Evolutionary conservation across 2,329 filamentous ascomycete genomes (phyloP), one percentile per base, ranked within the genome.

Genomic region (Lanzia echinophila): DNA sequence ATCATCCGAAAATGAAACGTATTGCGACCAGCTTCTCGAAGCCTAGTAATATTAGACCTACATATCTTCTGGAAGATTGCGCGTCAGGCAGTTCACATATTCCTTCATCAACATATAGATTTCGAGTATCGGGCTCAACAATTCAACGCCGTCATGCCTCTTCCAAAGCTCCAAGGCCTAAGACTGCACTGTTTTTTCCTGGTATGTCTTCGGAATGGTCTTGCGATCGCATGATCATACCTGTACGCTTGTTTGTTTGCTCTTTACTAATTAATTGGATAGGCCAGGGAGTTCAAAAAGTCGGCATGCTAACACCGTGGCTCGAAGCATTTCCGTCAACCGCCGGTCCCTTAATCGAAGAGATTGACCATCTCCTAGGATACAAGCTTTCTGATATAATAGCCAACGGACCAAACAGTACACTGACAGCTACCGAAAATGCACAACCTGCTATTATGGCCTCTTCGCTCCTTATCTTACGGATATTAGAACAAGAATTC

Each of bases 371-470:
- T 41, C 81, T 82, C 24, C 79, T 95, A 64, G 81, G 86, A 62
- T 83, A 85, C 65, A 84, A 84, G 58, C 79, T 97, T 54, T 90
- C 88, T 38, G 76, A 78, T 24, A 78, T 92, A 56, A 96, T 96
- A 62, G 83, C 85, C 56, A 76, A 88, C 28, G 91, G 92, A 0
- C 88, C 92, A 1, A 88, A 87, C 62, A 83, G 82, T 53, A 73
- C 78, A 49, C 81, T 97, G 53, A 95, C 88, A 39, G 80, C 82
- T 54, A 96, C 92, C 4, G 82, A 87, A 60, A 91, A 95, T 68
- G 88, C 92, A 3, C 92, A 97, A 70, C 92, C 92, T 1, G 91
- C 92, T 63, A 96, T 96, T 70, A 95, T 97, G 90, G 89, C 90
- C 13, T 94, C 90, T 3, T 95, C 89, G 28, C 84, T 96, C 66